These are phyloP conservation scores for Brettanomyces custersianus DNA, from an alignment of 805 yeast species.

Conservation along the genomic window DNA sequence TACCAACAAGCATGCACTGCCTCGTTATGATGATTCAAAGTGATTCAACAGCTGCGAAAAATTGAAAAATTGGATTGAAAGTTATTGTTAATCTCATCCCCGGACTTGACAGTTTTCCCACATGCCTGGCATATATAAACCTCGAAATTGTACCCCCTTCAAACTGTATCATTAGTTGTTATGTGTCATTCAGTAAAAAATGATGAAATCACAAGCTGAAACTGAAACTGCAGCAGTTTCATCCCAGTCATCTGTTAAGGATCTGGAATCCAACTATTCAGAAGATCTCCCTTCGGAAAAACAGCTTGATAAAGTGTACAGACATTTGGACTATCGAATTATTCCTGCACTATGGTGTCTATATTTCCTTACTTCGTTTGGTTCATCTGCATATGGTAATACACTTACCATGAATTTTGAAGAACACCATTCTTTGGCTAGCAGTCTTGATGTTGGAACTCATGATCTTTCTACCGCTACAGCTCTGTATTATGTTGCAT, in stretches of 20 bases:
- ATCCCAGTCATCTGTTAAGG: too few species aligned
- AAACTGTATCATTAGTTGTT: too few species aligned
- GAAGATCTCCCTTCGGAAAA: constrained; percentile 22
- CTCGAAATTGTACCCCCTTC: too few species aligned
- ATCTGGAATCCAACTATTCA: too few species aligned
- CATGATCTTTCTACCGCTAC: constrained; percentile 65
- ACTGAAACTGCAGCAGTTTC: too few species aligned
- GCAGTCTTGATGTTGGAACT: constrained; percentile 39
- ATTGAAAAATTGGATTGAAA: too few species aligned
- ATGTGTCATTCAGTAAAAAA: too few species aligned
- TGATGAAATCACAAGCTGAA: too few species aligned
- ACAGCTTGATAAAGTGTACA: constrained; percentile 44
- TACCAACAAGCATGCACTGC: too few species aligned
- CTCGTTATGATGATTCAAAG: constrained; percentile 1
- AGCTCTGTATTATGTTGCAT: constrained; percentile 77
- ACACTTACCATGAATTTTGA: constrained; percentile 70
- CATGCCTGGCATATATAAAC: too few species aligned
- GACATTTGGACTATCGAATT: constrained; percentile 59
- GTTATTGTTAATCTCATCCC: too few species aligned
- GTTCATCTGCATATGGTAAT: constrained; percentile 67
- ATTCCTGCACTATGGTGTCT: constrained; percentile 78
- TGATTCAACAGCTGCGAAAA: constrained; percentile 1
- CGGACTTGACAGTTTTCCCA: too few species aligned
- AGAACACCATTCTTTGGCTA: constrained; percentile 51
- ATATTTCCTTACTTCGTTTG: constrained; percentile 73